Base-by-base conservation (phyloP, 306 rosid species). In the Acmispon strigosus region DNA sequence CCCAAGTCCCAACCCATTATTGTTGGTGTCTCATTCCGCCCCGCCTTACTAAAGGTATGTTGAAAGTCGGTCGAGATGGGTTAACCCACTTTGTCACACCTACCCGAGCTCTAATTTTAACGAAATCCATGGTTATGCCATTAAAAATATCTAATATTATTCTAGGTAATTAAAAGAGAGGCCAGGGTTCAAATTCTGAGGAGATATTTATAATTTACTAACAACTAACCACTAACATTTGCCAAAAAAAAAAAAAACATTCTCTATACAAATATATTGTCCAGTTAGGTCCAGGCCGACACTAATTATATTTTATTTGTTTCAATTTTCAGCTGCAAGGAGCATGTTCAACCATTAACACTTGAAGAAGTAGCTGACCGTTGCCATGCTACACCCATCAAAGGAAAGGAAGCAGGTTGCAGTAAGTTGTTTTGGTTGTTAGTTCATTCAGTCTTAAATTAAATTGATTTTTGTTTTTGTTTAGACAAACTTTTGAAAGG, bases 331-430 rank as follows among this genome's bases (percentile, higher is more conserved):
- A 90, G 84, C 72, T 80, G 84, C 78, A 76, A 70, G 52, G 70
- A 81, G n/a, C 78, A 81, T 42, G 72, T 76, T 16, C 78, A 81
- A 17, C 75, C 84, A 58, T 76, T 70, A 61, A 75, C 80, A 19
- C 67, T 77, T 62, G 82, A 77, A 67, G 85, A 77, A 73, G 74
- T 78, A 47, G 82, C 79, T 19, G 77, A 77, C 1, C 82, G 76
- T 50, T 81, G 82, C 76, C 97, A 85, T 52, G 74, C 94, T 57
- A 69, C 94, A 59, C 47, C 29, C 75, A 73, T 51, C 53, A 42
- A 73, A 56, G 61, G 49, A 65, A 59, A 72, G 70, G 58, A 78
- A 58, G 66, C 34, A 51, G 75, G 66, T 54, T 42, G 36, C 68
- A 74, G 75, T 75, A 62, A 80, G 48, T 51, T 74, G 18, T 59